phyloP scores from a whole-genome alignment of 1,284 basidiomycete genomes.

The Cryptococcus depauperatus region DNA sequence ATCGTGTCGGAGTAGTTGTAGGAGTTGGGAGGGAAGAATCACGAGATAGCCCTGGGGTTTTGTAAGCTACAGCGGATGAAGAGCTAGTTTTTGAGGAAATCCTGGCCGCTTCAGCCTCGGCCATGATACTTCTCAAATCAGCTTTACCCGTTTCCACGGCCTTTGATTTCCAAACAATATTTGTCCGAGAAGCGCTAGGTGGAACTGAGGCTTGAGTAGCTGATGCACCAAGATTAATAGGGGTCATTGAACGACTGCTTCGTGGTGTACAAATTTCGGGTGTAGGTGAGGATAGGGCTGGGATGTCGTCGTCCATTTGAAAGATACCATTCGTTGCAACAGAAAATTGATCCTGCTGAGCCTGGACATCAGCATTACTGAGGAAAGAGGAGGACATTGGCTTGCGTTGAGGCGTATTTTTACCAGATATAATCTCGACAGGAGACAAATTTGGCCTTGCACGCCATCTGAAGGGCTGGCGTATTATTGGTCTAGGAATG shows the following conservation, averaged over 20 bases:
- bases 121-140: conserved; percentile 80
- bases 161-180: conserved; percentile 48
- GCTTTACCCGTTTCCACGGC: conserved; percentile 47
- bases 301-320: conserved; percentile 44
- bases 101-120: conserved; percentile 50
- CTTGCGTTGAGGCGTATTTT: conserved; percentile 8
- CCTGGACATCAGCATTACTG: conserved; percentile 17
- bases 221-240: conserved; percentile 40
- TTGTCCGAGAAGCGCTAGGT: conserved; percentile 1
- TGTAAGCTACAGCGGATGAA: not conserved
- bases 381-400: conserved; percentile 22
- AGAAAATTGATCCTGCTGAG: no score
- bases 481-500: conserved; percentile 60
- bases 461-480: conserved; percentile 37
- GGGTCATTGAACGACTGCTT: conserved; percentile 49
- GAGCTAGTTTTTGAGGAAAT: conserved; percentile 14
- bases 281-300: conserved; percentile 14
- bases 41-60: not conserved
- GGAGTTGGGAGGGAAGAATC: not conserved
- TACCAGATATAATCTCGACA: conserved; percentile 35
- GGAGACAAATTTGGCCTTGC: conserved; percentile 52
- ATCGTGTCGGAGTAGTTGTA: not conserved
- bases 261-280: conserved; percentile 14
- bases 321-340: conserved; percentile 42
- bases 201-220: conserved; percentile 1